These are phyloP conservation scores for Aspergillus kassunensis DNA, from an alignment of 495 filamentous ascomycete species.

Conservation along the genomic window DNA sequence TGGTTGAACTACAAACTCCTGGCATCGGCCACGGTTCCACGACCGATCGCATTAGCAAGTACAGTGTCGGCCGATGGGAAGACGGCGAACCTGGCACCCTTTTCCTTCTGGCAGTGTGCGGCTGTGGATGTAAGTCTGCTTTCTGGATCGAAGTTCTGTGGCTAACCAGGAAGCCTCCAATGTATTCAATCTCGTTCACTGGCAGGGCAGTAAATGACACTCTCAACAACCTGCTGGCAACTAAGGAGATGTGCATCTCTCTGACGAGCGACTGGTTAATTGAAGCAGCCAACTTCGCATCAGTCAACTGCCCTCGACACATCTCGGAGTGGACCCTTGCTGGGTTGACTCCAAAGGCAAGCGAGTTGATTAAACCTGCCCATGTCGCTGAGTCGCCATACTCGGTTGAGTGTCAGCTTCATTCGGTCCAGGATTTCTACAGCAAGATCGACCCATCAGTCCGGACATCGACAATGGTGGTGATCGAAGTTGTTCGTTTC, in stretches of 20 bases:
- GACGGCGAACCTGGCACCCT: not conserved
- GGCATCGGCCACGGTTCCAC: not conserved
- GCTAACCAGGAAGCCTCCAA: not conserved
- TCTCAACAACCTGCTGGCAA: not conserved
- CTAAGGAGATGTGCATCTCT: conserved; percentile 2
- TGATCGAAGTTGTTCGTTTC: not conserved
- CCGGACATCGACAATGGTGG: not conserved
- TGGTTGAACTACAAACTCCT: conserved; percentile 1
- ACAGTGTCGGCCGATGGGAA: not conserved
- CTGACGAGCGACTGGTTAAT: not conserved
- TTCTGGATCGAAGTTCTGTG: not conserved
- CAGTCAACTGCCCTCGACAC: not conserved
- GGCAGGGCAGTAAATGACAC: not conserved
- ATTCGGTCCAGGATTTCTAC: not conserved
- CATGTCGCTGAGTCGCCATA: not conserved
- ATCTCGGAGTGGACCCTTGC: not conserved
- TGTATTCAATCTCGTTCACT: not conserved
- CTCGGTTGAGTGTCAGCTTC: not conserved
- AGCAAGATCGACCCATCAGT: not conserved
- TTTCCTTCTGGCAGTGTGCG: not conserved
- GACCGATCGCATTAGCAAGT: not conserved
- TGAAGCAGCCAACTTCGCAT: not conserved
- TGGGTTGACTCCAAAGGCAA: not conserved
- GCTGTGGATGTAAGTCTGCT: not conserved
- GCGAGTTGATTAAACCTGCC: not conserved